Evolutionary conservation across 768 basidiomycete species (phyloP).

Genomic region (Trametes coccinea): DNA sequence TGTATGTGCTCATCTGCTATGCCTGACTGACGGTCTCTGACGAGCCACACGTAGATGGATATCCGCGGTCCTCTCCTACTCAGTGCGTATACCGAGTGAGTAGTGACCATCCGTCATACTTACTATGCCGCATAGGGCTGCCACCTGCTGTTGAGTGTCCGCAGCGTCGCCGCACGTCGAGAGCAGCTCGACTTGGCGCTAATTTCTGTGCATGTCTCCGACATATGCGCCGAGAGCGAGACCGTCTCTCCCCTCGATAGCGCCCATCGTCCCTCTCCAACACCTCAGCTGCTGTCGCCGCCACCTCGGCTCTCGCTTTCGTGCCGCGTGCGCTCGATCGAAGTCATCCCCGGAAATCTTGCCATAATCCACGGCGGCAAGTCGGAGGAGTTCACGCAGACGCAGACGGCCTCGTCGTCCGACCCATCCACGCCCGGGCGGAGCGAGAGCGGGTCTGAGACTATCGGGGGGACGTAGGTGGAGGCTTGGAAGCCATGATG

Average conservation of each 20-base stretch:
- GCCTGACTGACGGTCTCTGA: not conserved
- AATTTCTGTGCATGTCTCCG: constrained; percentile 4
- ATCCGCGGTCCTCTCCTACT: constrained; percentile 23
- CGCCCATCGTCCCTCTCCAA: not conserved
- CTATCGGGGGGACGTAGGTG: not conserved
- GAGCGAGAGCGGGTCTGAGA: not conserved
- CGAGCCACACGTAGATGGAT: constrained; percentile 18
- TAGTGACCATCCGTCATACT: not conserved
- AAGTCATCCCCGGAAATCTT: not conserved
- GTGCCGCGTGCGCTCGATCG: not conserved
- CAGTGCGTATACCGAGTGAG: constrained; percentile 6
- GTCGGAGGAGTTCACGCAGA: not conserved
- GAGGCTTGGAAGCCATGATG: not conserved
- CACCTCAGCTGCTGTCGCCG: not conserved
- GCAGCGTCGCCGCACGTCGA: constrained; percentile 20
- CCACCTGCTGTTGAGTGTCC: constrained; percentile 25
- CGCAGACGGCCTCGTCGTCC: too few relatives aligned
- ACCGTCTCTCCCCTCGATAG: not conserved
- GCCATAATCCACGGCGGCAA: not conserved
- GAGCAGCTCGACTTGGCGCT: constrained; percentile 9
- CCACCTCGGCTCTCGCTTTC: not conserved
- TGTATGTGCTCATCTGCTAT: constrained; percentile 6
- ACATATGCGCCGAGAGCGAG: not conserved
- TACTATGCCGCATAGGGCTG: constrained; percentile 16
- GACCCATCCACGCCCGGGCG: not conserved